phyloP scores from a whole-genome alignment of 805 yeast species.

The Komagataella mondaviorum region DNA sequence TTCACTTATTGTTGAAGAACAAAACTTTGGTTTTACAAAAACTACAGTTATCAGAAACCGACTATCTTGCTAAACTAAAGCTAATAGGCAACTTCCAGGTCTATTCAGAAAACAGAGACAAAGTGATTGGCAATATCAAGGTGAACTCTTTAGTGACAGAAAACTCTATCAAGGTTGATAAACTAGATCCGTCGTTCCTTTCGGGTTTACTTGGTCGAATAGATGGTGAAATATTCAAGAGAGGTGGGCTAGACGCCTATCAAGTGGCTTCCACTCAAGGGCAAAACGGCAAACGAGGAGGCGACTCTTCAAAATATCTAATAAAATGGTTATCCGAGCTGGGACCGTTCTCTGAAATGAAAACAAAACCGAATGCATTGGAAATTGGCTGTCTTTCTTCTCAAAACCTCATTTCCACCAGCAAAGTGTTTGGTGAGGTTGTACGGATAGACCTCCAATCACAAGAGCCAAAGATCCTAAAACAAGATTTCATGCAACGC shows the following conservation, averaged over 20 bases:
- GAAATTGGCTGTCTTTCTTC: slow-evolving; percentile 80
- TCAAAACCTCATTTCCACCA: slow-evolving; percentile 50
- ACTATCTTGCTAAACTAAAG: not conserved
- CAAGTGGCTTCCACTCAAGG: slow-evolving; percentile 83
- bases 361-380: slow-evolving; percentile 28
- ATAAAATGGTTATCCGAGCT: slow-evolving; percentile 53
- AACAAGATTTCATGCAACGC: slow-evolving; percentile 79
- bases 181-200: too few relatives aligned
- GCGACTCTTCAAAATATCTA: slow-evolving; percentile 77
- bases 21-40: slow-evolving; percentile 24
- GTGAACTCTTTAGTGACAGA: not conserved
- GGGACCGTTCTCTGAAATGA: slow-evolving; percentile 1
- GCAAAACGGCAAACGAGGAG: slow-evolving; percentile 67
- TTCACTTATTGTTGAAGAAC: slow-evolving; percentile 57
- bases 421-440: slow-evolving; percentile 36
- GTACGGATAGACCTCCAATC: slow-evolving; percentile 70
- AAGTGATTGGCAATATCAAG: not conserved
- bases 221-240: slow-evolving; percentile 1
- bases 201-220: not conserved
- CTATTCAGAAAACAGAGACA: not conserved
- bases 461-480: slow-evolving; percentile 53
- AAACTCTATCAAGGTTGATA: not conserved
- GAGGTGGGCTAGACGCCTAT: slow-evolving; percentile 68
- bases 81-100: not conserved
- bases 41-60: slow-evolving; percentile 13